phyloP scores from a whole-genome alignment of 2,329 filamentous ascomycete genomes.

The Colletotrichum sp. region DNA sequence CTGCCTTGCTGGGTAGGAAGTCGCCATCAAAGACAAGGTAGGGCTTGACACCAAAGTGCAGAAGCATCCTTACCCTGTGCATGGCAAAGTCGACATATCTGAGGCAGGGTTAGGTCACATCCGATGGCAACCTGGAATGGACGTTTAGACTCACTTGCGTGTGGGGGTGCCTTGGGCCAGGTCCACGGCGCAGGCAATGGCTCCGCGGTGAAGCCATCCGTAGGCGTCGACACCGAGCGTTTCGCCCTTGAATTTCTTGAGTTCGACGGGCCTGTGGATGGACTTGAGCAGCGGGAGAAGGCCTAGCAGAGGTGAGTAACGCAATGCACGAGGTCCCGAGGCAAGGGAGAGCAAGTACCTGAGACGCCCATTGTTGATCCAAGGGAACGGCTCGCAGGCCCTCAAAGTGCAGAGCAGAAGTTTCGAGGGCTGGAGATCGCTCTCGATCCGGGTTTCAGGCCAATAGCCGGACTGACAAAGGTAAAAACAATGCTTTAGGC shows the following conservation, averaged over 20 bases:
- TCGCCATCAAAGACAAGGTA: constrained; percentile 98
- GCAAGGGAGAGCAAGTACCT: constrained; percentile 19
- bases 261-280: constrained; percentile 85
- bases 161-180: constrained; percentile 89
- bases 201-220: constrained; percentile 96
- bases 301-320: constrained; percentile 56
- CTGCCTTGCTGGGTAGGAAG: constrained; percentile 89
- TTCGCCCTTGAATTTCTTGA: constrained; percentile 87
- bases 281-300: constrained; percentile 93
- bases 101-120: constrained; percentile 2
- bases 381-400: neutral
- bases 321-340: neutral
- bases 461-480: neutral
- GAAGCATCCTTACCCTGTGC: constrained; percentile 89
- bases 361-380: constrained; percentile 23
- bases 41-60: constrained; percentile 91
- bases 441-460: constrained; percentile 9
- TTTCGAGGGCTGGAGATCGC: neutral
- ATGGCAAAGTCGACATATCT: constrained; percentile 92
- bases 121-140: neutral
- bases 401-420: neutral
- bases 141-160: constrained; percentile 66
- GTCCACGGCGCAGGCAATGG: constrained; percentile 88
- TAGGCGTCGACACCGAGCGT: constrained; percentile 96
- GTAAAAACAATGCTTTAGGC: neutral